Base-by-base conservation (phyloP, 1,139 yeast genomes). In the Sugiyamaella paludigena region DNA sequence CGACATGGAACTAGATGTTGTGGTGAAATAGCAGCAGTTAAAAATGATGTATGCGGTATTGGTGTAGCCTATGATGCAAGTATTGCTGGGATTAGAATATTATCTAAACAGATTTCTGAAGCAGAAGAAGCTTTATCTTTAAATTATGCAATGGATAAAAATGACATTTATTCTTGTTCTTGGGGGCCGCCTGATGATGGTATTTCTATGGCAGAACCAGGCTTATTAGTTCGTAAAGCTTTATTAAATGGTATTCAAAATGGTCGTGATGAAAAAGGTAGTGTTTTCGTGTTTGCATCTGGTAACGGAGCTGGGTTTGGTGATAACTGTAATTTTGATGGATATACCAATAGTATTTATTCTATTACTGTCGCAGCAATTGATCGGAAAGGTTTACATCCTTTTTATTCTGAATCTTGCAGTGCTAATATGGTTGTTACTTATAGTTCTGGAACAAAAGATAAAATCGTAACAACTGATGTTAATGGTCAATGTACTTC, bases 141-240 rank as follows among this genome's bases (percentile, higher is more conserved):
- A 74, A 76, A 86, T 38, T 86, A 84, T 67, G 94, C 83, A 0
- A 73, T 85, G 60, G 91, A 87, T 53, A 61, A 65, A 44, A 92
- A 92, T 65, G 96, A 91, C 66, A 92, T 94, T 35, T 94, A 88
- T 67, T 87, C 96, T 2, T 94, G 99, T 67, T 88, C 96, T 4
- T 94, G 99, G 99, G 99, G 99, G 1, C 99, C 99, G 1, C 79
- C 91, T 1, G 99, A 94, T 66, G 87, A 91, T 65, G 99, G 98
- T 0, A 75, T 68, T 53, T 80, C 96, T 0, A 79, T 92, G 75
- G 88, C 87, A 42, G 95, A 80, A 5, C 98, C 98, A 0, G 87
- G 88, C 26, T 65, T 71, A 33, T 62, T 91, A 32, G 96, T 92
- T 9, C 79, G 80, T 59, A 81, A 86, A 56, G 95, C 98, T 1